Conservation (phyloP, 2,329 filamentous ascomycete genomes). For the Gnomoniopsis sp. region DNA sequence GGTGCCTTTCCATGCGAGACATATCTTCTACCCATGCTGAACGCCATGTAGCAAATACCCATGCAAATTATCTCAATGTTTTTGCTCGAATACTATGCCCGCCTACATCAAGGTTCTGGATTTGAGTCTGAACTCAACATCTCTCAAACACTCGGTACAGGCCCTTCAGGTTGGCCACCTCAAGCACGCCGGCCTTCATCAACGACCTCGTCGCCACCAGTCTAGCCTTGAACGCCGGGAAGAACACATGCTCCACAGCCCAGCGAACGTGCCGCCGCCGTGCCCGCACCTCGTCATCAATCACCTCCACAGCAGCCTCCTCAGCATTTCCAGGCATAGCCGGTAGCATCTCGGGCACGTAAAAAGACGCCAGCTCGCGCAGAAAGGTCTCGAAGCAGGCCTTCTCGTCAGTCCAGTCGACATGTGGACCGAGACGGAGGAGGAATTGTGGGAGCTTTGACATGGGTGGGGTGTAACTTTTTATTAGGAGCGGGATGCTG, state of each 20-base stretch:
- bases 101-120: too few species aligned
- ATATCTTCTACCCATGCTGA: not conserved
- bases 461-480: slow-evolving; percentile 82
- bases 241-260: slow-evolving; percentile 80
- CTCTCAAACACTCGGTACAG: slow-evolving; percentile 93
- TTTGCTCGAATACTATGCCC: too few species aligned
- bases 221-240: slow-evolving; percentile 81
- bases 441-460: slow-evolving; percentile 88
- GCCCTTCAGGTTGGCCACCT: slow-evolving; percentile 89
- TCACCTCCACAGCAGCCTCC: slow-evolving; percentile 31
- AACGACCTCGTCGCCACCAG: slow-evolving; percentile 78
- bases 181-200: slow-evolving; percentile 70
- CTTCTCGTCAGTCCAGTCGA: slow-evolving; percentile 83
- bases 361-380: slow-evolving; percentile 83
- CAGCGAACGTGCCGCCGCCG: slow-evolving; percentile 68
- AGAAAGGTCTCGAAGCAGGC: slow-evolving; percentile 82
- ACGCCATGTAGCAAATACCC: not conserved
- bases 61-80: too few species aligned
- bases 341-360: slow-evolving; percentile 83
- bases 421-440: slow-evolving; percentile 79
- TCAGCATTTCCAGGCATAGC: slow-evolving; percentile 32
- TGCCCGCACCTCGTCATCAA: slow-evolving; percentile 49
- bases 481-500: slow-evolving; percentile 79
- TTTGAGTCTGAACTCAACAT: slow-evolving; percentile 50
- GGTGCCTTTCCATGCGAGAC: not conserved